Evolutionary conservation across 1,284 basidiomycete genomes (phyloP).

Genomic region (Ustilago trichophora): DNA sequence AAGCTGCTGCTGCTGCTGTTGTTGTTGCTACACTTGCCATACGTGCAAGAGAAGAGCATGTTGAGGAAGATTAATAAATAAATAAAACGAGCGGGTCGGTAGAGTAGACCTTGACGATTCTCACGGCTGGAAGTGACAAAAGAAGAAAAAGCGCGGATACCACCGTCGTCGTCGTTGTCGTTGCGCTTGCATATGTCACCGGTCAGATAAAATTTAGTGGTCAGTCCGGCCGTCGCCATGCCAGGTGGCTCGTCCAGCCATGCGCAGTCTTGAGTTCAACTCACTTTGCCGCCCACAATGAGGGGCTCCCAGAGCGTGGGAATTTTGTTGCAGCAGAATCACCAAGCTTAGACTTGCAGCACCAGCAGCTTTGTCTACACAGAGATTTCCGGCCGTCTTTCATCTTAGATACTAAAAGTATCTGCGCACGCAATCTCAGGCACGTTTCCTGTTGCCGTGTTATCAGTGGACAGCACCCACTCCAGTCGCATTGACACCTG

Average conservation of each 20-base stretch:
- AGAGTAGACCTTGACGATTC: background rate
- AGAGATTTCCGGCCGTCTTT: too few species aligned
- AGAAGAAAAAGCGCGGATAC: slow-evolving; percentile 8
- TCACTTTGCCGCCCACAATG: background rate
- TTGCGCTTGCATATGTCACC: background rate
- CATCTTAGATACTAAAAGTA: too few species aligned
- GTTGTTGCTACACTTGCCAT: too few species aligned
- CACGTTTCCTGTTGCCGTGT: background rate
- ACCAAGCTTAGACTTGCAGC: background rate
- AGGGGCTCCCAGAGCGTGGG: slow-evolving; percentile 11
- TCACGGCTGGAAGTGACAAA: too few species aligned
- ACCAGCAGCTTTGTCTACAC: too few species aligned
- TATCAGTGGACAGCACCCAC: slow-evolving; percentile 1
- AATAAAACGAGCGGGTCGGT: too few species aligned
- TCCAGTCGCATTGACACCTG: slow-evolving; percentile 1
- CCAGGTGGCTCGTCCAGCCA: background rate
- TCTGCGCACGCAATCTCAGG: too few species aligned
- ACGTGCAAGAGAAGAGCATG: too few species aligned
- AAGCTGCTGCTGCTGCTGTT: background rate
- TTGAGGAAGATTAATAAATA: too few species aligned
- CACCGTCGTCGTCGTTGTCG: background rate
- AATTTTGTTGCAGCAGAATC: slow-evolving; percentile 9
- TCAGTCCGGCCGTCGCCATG: background rate
- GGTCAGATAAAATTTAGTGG: background rate
- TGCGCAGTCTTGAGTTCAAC: background rate